Evolutionary conservation across 2,329 filamentous ascomycete species (phyloP).

Genomic region (Trichophyton benhamiae): DNA sequence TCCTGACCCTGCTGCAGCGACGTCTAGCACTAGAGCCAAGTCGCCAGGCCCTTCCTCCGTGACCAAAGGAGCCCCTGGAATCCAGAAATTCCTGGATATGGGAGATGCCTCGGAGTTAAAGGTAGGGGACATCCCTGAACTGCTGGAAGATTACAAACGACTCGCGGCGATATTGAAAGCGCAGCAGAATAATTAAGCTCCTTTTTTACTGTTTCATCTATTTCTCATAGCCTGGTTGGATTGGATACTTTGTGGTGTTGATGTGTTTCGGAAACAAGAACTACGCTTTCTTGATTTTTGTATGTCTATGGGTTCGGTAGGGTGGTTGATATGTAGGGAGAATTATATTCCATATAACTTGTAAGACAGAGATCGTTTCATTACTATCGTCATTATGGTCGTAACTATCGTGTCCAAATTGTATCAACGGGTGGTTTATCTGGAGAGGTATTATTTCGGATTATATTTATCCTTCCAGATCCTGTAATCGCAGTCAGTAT

Average conservation of each 20-base stretch:
- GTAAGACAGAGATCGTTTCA: neutral
- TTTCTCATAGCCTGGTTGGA: neutral
- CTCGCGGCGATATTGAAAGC: slow-evolving; percentile 54
- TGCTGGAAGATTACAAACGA: slow-evolving; percentile 63
- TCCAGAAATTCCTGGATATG: slow-evolving; percentile 60
- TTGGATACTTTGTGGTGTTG: neutral
- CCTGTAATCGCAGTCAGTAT: slow-evolving; percentile 40
- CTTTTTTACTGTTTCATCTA: neutral
- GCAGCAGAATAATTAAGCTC: neutral
- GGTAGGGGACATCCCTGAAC: slow-evolving; percentile 58
- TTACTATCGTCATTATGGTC: neutral
- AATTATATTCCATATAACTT: slow-evolving; percentile 1
- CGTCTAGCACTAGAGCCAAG: slow-evolving; percentile 5
- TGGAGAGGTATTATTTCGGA: slow-evolving; percentile 28
- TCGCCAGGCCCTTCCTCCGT: neutral
- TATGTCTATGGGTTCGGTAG: neutral
- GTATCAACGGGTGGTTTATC: neutral
- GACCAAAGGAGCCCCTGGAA: slow-evolving; percentile 43
- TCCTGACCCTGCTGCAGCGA: slow-evolving; percentile 32
- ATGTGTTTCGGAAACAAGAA: neutral
- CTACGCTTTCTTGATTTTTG: neutral
- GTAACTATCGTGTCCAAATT: neutral
- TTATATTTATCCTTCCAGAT: slow-evolving; percentile 98
- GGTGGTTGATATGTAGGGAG: neutral
- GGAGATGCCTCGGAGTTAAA: slow-evolving; percentile 58